Conservation (phyloP, 179 eudicot species). For the Silene coronaria region DNA sequence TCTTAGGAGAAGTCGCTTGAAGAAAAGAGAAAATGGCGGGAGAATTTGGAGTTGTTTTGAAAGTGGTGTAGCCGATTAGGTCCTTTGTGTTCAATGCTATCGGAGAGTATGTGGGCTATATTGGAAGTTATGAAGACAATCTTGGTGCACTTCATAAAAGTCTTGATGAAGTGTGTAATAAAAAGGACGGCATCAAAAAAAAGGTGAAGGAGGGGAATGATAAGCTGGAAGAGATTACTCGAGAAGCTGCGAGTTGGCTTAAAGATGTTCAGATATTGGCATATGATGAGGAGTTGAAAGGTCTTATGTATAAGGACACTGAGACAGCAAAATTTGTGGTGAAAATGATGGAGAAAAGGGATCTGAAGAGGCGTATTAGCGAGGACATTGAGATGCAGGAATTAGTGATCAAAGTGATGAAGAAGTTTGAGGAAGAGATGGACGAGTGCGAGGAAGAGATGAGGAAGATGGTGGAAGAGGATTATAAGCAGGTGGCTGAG, state of each 20-base stretch:
- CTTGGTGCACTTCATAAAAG: neutral
- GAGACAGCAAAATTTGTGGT: neutral
- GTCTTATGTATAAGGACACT: neutral
- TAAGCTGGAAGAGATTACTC: neutral
- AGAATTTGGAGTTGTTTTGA: neutral
- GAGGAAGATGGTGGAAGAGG: neutral
- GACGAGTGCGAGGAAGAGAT: too few relatives aligned
- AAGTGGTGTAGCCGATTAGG: neutral
- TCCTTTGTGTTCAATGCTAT: neutral
- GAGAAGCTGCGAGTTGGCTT: constrained; percentile 4
- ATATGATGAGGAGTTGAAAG: neutral
- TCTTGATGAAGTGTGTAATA: neutral
- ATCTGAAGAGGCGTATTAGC: neutral
- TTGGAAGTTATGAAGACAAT: neutral
- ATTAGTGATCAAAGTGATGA: too few relatives aligned
- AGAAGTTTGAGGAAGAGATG: neutral
- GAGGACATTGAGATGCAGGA: neutral
- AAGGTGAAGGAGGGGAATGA: constrained; percentile 6
- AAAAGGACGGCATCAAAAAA: neutral
- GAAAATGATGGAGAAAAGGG: constrained; percentile 1
- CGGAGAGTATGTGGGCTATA: neutral
- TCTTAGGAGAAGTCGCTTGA: neutral
- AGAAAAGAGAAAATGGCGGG: neutral
- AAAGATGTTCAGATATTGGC: constrained; percentile 2
- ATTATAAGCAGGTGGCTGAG: neutral